phyloP scores from a whole-genome alignment of 192 early-diverging fungal species.

The Coemansia sp. region DNA sequence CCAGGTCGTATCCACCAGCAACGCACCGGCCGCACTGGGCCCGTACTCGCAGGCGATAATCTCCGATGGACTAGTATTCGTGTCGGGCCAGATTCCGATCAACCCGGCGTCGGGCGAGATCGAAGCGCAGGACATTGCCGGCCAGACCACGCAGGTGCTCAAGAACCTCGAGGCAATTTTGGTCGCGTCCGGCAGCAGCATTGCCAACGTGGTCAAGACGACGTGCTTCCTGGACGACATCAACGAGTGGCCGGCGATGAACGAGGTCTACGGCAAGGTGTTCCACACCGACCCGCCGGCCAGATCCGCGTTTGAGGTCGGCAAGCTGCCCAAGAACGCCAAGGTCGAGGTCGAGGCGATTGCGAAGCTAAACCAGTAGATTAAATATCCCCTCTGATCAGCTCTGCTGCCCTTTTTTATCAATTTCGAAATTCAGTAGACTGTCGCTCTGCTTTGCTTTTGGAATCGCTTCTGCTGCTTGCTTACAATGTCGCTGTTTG shows the following conservation, averaged over 20 bases:
- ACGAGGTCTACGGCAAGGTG: constrained; percentile 80
- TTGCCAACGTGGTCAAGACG: constrained; percentile 90
- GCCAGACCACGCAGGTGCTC: constrained; percentile 72
- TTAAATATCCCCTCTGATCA: neutral
- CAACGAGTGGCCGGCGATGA: constrained; percentile 88
- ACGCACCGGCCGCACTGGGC: constrained; percentile 70
- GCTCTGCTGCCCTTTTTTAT: neutral
- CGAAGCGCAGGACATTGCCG: constrained; percentile 63
- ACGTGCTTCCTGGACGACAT: constrained; percentile 92
- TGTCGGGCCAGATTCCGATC: constrained; percentile 72
- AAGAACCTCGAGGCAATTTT: constrained; percentile 84
- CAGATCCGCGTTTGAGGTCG: constrained; percentile 81
- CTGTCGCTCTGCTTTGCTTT: no score
- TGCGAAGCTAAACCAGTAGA: constrained; percentile 56
- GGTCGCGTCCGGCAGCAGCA: constrained; percentile 69
- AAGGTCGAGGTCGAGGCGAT: constrained; percentile 92
- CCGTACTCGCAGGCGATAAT: constrained; percentile 81
- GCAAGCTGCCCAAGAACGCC: constrained; percentile 84
- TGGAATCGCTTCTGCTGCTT: no score
- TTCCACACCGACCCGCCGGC: constrained; percentile 66
- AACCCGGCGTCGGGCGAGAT: constrained; percentile 74
- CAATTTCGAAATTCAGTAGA: neutral
- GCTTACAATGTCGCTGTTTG: no score
- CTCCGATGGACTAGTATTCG: constrained; percentile 78
- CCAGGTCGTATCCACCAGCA: constrained; percentile 54